phyloP scores from a whole-genome alignment of 2,329 filamentous ascomycete species.

The Trichoderma atroviride region DNA sequence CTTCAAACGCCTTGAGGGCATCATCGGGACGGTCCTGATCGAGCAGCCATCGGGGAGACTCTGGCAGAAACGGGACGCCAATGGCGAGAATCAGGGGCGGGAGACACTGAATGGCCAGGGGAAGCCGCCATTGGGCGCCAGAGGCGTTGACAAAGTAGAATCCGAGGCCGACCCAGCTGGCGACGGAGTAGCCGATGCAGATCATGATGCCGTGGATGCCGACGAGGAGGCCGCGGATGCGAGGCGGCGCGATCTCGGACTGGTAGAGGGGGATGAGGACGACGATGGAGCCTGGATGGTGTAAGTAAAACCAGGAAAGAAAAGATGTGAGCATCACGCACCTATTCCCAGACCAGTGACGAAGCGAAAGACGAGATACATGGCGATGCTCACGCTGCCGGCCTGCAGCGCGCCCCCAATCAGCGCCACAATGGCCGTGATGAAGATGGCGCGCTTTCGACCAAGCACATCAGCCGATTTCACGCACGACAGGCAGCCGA shows the following conservation, averaged over 20 bases:
- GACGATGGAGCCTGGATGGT: conserved; percentile 1
- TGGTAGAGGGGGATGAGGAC: conserved; percentile 6
- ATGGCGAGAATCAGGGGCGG: conserved; percentile 1
- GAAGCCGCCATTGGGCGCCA: conserved; percentile 8
- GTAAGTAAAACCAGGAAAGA: neutral
- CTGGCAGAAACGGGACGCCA: conserved; percentile 4
- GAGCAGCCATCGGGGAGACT: conserved; percentile 9
- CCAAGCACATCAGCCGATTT: neutral
- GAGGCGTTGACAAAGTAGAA: conserved; percentile 10
- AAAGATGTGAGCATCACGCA: neutral
- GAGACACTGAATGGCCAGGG: neutral
- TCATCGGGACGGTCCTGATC: conserved; percentile 5
- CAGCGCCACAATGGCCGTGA: neutral
- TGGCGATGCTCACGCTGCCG: conserved; percentile 4
- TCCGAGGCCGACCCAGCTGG: neutral
- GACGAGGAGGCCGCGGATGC: conserved; percentile 5
- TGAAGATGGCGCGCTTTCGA: neutral
- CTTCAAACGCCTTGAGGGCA: conserved; percentile 1
- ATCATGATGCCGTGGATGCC: conserved; percentile 18
- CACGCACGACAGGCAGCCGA: neutral
- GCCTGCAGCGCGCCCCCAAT: conserved; percentile 3
- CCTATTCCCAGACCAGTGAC: conserved; percentile 9
- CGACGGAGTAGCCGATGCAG: neutral
- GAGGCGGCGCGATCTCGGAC: conserved; percentile 13
- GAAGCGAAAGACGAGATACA: conserved; percentile 12